Evolutionary conservation across 371 early-diverging fungal species (phyloP), one percentile per base, ranked within the genome.

Genomic region (Phascolomyces articulosus): DNA sequence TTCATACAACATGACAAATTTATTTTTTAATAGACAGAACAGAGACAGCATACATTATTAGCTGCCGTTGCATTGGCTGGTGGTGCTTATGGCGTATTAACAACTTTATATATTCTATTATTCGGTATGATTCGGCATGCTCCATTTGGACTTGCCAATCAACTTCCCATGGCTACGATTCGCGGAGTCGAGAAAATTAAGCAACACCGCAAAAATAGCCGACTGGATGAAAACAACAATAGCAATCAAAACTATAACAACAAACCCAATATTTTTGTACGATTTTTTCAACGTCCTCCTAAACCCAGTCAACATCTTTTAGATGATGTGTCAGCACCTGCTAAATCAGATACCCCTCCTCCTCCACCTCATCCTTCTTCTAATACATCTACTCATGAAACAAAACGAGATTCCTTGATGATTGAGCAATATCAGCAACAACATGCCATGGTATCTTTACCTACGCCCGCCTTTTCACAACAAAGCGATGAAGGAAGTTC

Each of bases 41-140:
- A 75, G 3, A 60, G 75, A 44, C 75, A 77, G 38, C 73, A 80
- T 48, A 77, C 80, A 11, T n/a, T 73, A 1, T 58, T 80, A n/a
- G 66, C 72, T 29, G 63, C 72, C 7, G 57, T 80, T 47, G 77
- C 80, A 20, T 58, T 80, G 23, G 75, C 70, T 26, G 80, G 80
- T 69, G 80, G 80, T 59, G 71, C 73, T 6, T 77, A 75, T 41
- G 78, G 78, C 56, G 63, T 77, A 13, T 38, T 77, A 15, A 80
- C 73, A 2, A 77, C 75, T 3, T 24, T 80, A 2, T 80, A 80
- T 40, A 75, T 76, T 49, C 16, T 80, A 10, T 56, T 80, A 6
- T 80, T 80, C 47, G 80, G 80, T 10, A 80, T 80, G 80, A 71
- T 73, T 0, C 49, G 80, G 49, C n/a, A 74, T 21, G 68, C 77